Base-by-base conservation (phyloP, 176 grass and related monocot species). In the Ananas comosus region DNA sequence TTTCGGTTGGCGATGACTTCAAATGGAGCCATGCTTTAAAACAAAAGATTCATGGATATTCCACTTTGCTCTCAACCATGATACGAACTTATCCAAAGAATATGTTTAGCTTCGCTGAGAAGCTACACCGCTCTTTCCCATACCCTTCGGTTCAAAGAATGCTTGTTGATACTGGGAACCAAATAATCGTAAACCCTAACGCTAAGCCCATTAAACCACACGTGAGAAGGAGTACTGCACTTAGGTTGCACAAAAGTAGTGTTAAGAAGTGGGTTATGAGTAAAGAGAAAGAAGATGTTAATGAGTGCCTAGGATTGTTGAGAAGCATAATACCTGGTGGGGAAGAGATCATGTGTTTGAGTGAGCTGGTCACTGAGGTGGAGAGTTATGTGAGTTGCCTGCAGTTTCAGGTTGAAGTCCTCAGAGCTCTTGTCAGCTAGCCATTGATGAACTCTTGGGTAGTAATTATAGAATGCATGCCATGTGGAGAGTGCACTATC, bases 21-120 rank as follows among this genome's bases (percentile, higher is more conserved):
- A 70, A 52, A 70, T 70, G 68, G 68, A 70, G 68, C 50, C 68
- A 8, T 29, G 68, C 68, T 22, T 28, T 70, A 3, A 70, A 49
- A 70, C 18, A 23, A 18, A 53, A 53, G 50, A 50, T 70, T 49
- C 11, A 53, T 18, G 54, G 54, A 13, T 58, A 58, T 17, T 58
- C 54, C 18, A 58, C 54, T 58, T 58, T 17, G 16, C 4, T n/a
- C 5, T 4, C 68, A 70, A 23, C 18, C 50, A 28, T 14, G 19
- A 29, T 7, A 70, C 49, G 29, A 33, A 33, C 29, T 33, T 33
- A 33, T 33, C 29, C 29, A 33, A 33, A 33, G 29, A 33, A 25
- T 8, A 70, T 14, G 10, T 6, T 52, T 17, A 16, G 17, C 13
- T 57, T 57, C 17, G 53, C 17, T 17, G 11, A 57, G 17, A 17